A percentile compares a stretch with the other conserved stretches of the same genome.
These are phyloP conservation scores for Aaosphaeria pasadenensis DNA, from an alignment of 2,329 filamentous ascomycete genomes.

Conservation along the genomic window DNA sequence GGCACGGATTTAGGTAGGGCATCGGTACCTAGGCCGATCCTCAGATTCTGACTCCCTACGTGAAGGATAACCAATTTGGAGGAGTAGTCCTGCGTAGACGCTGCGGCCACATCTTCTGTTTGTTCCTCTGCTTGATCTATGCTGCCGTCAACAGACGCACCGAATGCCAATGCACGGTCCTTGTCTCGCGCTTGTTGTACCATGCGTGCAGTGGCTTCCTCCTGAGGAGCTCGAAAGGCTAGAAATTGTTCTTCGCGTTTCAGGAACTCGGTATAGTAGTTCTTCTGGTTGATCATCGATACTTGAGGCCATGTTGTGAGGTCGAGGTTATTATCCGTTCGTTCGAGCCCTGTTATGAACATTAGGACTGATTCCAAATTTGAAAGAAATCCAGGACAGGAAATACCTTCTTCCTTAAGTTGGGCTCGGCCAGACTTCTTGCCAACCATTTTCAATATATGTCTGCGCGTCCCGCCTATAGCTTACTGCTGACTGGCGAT, in stretches of 20 bases:
- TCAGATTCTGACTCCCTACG: conserved; percentile 89
- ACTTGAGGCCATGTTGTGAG: conserved; percentile 91
- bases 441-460: conserved; percentile 52
- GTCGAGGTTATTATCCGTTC: conserved; percentile 98
- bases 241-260: conserved; percentile 97
- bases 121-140: conserved; percentile 23
- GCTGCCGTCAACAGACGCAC: conserved; percentile 49
- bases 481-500: no score
- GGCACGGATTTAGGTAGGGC: conserved; percentile 91
- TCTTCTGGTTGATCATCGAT: conserved; percentile 96
- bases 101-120: conserved; percentile 27
- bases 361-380: conserved; percentile 5
- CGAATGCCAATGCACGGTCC: conserved; percentile 78
- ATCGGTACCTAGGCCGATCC: conserved; percentile 94
- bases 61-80: conserved; percentile 95
- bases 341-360: conserved; percentile 69
- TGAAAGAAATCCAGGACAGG: conserved; percentile 5
- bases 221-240: conserved; percentile 80
- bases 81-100: conserved; percentile 59
- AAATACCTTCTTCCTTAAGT: conserved; percentile 57
- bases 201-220: conserved; percentile 79
- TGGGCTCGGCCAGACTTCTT: conserved; percentile 64
- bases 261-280: conserved; percentile 92
- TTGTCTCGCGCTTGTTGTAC: conserved; percentile 84
- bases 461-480: no score